These are phyloP conservation scores for Microsporum audouinii DNA, from an alignment of 2,329 filamentous ascomycete genomes.

Conservation along the genomic window DNA sequence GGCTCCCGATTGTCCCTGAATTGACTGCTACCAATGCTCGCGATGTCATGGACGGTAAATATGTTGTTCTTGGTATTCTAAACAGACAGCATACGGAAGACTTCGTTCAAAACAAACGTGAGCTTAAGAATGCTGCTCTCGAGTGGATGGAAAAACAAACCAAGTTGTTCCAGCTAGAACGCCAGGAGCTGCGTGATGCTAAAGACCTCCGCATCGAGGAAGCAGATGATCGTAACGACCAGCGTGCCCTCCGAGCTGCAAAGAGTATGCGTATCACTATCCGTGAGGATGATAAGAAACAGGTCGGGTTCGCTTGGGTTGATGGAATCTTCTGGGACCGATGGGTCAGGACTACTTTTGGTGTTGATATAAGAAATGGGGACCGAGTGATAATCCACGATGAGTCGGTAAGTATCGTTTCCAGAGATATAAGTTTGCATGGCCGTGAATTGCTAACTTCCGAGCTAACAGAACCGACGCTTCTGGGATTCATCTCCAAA, in stretches of 20 bases:
- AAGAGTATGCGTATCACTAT: conserved; percentile 90
- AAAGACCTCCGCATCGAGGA: conserved; percentile 96
- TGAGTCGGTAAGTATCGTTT: conserved; percentile 59
- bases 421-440: not conserved
- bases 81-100: conserved; percentile 68
- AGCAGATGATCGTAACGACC: conserved; percentile 83
- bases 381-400: conserved; percentile 95
- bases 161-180: conserved; percentile 79
- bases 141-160: conserved; percentile 98
- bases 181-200: conserved; percentile 82
- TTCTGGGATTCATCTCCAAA: conserved; percentile 92
- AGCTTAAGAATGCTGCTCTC: conserved; percentile 88
- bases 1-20: conserved; percentile 92
- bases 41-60: conserved; percentile 89
- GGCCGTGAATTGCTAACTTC: not conserved
- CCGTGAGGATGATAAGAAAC: conserved; percentile 73
- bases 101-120: conserved; percentile 65
- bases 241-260: conserved; percentile 71
- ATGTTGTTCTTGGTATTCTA: conserved; percentile 86
- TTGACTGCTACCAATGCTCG: conserved; percentile 80
- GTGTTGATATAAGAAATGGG: conserved; percentile 71
- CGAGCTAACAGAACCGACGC: conserved; percentile 56
- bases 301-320: conserved; percentile 93
- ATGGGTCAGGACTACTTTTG: conserved; percentile 92
- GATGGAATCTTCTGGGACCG: conserved; percentile 95